These are phyloP conservation scores for Pleurozium schreberi DNA, from an alignment of 225 moss, liverwort and hornwort genomes.

Conservation along the genomic window DNA sequence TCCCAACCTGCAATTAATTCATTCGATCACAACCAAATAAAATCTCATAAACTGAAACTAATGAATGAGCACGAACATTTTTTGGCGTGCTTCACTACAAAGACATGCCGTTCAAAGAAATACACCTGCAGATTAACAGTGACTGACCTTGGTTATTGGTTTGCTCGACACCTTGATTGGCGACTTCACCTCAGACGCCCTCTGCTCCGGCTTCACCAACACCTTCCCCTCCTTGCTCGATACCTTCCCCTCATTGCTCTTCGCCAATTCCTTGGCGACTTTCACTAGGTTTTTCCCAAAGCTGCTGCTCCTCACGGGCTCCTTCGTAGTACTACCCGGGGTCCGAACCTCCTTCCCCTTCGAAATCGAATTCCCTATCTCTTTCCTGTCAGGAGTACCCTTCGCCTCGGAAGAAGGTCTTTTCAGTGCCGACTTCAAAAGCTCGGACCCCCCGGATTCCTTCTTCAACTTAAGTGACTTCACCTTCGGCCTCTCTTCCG, in stretches of 20 bases:
- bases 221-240: background rate
- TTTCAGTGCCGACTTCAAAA: constrained; percentile 7
- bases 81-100: background rate
- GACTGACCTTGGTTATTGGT: background rate
- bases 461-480: constrained; percentile 35
- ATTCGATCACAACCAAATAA: background rate
- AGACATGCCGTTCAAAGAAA: background rate
- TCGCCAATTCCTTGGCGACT: constrained; percentile 24
- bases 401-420: background rate
- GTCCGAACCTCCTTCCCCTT: constrained; percentile 4
- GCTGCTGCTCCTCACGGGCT: constrained; percentile 3
- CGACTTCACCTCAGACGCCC: background rate
- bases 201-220: background rate
- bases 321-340: background rate
- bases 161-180: background rate
- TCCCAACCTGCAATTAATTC: background rate
- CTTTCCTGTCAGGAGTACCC: constrained; percentile 1
- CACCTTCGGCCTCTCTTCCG: constrained; percentile 25
- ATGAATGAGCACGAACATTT: background rate
- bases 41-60: background rate
- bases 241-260: background rate
- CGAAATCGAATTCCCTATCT: background rate
- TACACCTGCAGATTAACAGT: background rate
- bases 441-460: constrained; percentile 9
- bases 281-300: constrained; percentile 24